Percentiles rank a stretch among this genome's conserved stretches.
These are phyloP conservation scores for Russula abietina DNA, from an alignment of 768 basidiomycete species.

Conservation along the genomic window DNA sequence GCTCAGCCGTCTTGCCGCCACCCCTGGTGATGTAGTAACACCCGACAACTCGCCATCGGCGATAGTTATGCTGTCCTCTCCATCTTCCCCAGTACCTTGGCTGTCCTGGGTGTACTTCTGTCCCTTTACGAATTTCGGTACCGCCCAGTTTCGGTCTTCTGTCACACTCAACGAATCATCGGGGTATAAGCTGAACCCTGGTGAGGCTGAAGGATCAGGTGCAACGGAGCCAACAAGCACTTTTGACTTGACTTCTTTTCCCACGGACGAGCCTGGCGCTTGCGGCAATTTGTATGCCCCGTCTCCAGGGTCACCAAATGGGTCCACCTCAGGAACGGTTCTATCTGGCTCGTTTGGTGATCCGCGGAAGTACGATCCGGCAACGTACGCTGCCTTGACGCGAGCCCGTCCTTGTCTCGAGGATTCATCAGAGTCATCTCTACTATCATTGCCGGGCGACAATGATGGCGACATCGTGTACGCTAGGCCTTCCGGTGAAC, in stretches of 20 bases:
- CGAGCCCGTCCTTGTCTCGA: slow-evolving; percentile 44
- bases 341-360: slow-evolving; percentile 38
- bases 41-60: background rate
- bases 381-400: slow-evolving; percentile 63
- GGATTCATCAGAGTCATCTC: slow-evolving; percentile 26
- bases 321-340: slow-evolving; percentile 28
- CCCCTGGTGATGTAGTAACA: background rate
- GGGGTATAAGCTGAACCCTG: slow-evolving; percentile 60
- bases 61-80: background rate
- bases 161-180: slow-evolving; percentile 67
- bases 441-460: slow-evolving; percentile 26
- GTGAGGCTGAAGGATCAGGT: slow-evolving; percentile 35
- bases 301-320: slow-evolving; percentile 33
- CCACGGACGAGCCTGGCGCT: slow-evolving; percentile 26
- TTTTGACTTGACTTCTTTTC: slow-evolving; percentile 36
- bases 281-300: slow-evolving; percentile 30
- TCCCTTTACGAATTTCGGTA: slow-evolving; percentile 21
- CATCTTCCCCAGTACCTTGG: slow-evolving; percentile 31
- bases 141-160: slow-evolving; percentile 33
- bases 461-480: slow-evolving; percentile 28
- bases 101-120: background rate
- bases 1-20: background rate
- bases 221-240: slow-evolving; percentile 34
- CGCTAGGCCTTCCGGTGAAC: slow-evolving; percentile 20
- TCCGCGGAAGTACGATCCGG: slow-evolving; percentile 46